These are phyloP conservation scores for Ceratobasidium sp. DNA, from an alignment of 1,284 basidiomycete genomes.

Conservation along the genomic window DNA sequence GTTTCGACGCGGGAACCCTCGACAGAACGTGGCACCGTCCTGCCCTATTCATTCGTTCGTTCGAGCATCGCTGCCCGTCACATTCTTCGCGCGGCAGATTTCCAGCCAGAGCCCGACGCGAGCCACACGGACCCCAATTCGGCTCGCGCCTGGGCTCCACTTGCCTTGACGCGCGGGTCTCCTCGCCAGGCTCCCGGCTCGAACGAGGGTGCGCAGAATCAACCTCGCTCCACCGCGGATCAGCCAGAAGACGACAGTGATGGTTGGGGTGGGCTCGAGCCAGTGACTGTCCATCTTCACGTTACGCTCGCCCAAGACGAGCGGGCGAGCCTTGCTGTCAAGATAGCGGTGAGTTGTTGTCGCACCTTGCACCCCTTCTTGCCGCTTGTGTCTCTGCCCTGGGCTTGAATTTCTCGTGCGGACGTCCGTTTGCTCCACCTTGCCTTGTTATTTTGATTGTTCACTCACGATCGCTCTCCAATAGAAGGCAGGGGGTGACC, in stretches of 20 bases:
- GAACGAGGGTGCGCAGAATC: not conserved
- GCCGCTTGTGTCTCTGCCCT: slow-evolving; percentile 13
- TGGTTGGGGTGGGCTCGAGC: slow-evolving; percentile 41
- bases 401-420: not conserved
- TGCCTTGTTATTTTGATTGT: slow-evolving; percentile 6
- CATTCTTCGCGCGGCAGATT: slow-evolving; percentile 12
- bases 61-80: slow-evolving; percentile 31
- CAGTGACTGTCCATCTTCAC: slow-evolving; percentile 36
- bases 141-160: slow-evolving; percentile 35
- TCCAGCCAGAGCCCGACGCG: slow-evolving; percentile 13
- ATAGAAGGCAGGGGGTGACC: slow-evolving; percentile 43
- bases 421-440: slow-evolving; percentile 14
- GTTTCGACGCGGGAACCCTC: slow-evolving; percentile 13
- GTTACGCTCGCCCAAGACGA: slow-evolving; percentile 11
- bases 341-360: slow-evolving; percentile 32
- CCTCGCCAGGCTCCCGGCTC: slow-evolving; percentile 2
- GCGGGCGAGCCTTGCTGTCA: slow-evolving; percentile 19
- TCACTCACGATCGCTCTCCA: not conserved
- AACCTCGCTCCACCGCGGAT: slow-evolving; percentile 21
- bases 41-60: slow-evolving; percentile 40
- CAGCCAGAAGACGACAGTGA: slow-evolving; percentile 13
- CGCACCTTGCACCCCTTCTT: slow-evolving; percentile 3
- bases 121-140: slow-evolving; percentile 22
- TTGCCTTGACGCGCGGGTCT: slow-evolving; percentile 35
- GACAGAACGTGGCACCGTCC: slow-evolving; percentile 35